Evolutionary conservation across 2,329 filamentous ascomycete species (phyloP), one percentile per base, ranked within the genome.

Genomic region (Colletotrichum navitas): DNA sequence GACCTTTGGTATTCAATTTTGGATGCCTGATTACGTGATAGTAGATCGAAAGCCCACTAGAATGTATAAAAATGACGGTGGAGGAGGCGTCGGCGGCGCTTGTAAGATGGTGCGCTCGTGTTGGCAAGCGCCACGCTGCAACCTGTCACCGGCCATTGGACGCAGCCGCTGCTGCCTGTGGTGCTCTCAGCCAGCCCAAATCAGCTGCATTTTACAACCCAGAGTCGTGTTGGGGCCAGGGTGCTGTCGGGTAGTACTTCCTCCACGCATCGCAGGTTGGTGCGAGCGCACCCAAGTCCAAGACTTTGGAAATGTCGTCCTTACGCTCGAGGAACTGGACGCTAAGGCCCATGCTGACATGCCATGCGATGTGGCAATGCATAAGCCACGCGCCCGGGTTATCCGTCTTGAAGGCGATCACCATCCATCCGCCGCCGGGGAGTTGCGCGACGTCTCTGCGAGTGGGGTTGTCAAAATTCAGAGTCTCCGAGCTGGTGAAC

Each of bases 321-420:
- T 68, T 64, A 49, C 76, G 76, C 76, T 80, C 88, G 45, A 89
- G 75, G 76, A 89, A 88, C 76, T 89, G 86, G 41, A 88, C 78
- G 11, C 81, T 84, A 18, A 89, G 81, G 41, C 85, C 86, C 68
- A 83, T 81, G 66, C 77, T 79, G 32, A 85, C 80, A 75, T 88
- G 86, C 85, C 82, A 86, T 21, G 83, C 83, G 68, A 86, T 85
- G 75, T 86, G 83, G 77, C 83, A 85, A 75, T 85, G 84, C 77
- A 85, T 78, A 41, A 85, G 74, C 83, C 84, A 85, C 39, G 80
- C 76, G 58, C 86, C 86, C 0, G 86, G 86, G 74, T 88, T 88
- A 75, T 88, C 83, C 0, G 84, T 80, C 55, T 78, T 75, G 77
- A 86, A 88, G 0, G 83, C 85, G 47, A 88, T 77, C 5, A 84